Base-by-base conservation (phyloP, 2,329 filamentous ascomycete species). In the Acephala macrosclerotiorum region DNA sequence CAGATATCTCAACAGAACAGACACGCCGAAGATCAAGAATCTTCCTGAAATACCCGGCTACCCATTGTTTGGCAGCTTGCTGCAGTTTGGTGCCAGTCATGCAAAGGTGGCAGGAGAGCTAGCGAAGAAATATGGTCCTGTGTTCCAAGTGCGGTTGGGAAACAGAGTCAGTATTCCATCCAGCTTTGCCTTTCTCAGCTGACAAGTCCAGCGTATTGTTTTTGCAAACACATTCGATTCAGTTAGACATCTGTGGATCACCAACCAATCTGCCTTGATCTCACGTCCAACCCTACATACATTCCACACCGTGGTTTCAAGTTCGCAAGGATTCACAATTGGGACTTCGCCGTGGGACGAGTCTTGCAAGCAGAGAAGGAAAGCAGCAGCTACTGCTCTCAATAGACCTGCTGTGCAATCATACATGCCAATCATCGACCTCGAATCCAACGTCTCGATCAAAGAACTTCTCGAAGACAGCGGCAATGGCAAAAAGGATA, bases 301-400 rank as follows among this genome's bases (percentile, higher is more conserved):
- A 0, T 95, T 94, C 77, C 92, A 94, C 78, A 91, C 85, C 5
- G 89, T 94, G 3, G 89, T 94, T 2, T 93, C 91, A 1, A 87
- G 84, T 38, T 92, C 90, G 0, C 90, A 93, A 71, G 91, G 91
- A 6, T 91, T 93, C 77, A 95, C 92, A 0, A 93, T 96, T 67
- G 92, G 92, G 1, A 93, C 92, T 0, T 94, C 91, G 0, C 92
- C 92, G 0, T 96, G 92, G 90, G 91, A 94, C 68, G 91, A 93
- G 59, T 92, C 89, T 1, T 93, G 91, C 79, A 95, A 94, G 77
- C 82, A 84, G 26, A 85, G 91, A 11, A 87, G 92, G 68, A 94
- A 93, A 80, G 91, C 91, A 0, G 92, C 91, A 1, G 91, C 90
- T 3, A 93, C 91, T 0, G 91, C 92, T 0, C 83, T 95, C 25